Base-by-base conservation (phyloP, 768 basidiomycete species). In the Cyclocybe cylindracea region DNA sequence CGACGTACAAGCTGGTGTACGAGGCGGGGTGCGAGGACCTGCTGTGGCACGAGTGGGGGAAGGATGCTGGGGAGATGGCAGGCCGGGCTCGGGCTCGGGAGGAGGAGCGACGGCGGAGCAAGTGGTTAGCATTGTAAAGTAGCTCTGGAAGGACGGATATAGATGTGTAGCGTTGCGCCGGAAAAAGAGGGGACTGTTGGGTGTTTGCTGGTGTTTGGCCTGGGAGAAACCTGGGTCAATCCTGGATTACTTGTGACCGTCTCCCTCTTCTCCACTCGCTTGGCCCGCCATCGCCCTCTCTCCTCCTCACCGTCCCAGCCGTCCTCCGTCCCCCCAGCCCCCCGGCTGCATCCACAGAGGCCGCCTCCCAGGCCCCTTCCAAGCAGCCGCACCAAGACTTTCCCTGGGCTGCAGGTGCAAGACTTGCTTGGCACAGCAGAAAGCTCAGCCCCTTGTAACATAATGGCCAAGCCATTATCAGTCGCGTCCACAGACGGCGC, bases 1-100 rank as follows among this genome's bases (percentile, higher is more conserved):
- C 82, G 38, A 76, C 76, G 54, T 91, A 90, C 76, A 87, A 83
- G 67, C 60, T 92, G 29, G 68, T 85, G 66, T 89, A 87, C 62
- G 87, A 86, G 62, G 74, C 66, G 2, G 86, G 83, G 36, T 69
- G 75, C n/a, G 88, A 89, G 65, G 87, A 89, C 39, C 59, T 67
- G 32, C 41, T 83, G 18, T 71, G 71, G 69, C 78, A 79, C 36
- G 48, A 59, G 36, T 69, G 78, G 62, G 62, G 63, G 14, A 46
- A 53, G 33, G 69, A 66, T 34, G 70, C 70, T 41, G 65, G 64
- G 14, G 66, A 63, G 54, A 65, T 64, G 66, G 47, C 51, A 44
- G 64, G 62, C 38, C 63, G 73, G 56, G 85, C 75, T 18, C 68
- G 67, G 33, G 61, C 63, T 49, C 76, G 82, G 40, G 73, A 80